Percentiles rank a stretch among this genome's conserved stretches.
Conservation (phyloP, 1,139 yeast species). For the Kodamaea sp. region DNA sequence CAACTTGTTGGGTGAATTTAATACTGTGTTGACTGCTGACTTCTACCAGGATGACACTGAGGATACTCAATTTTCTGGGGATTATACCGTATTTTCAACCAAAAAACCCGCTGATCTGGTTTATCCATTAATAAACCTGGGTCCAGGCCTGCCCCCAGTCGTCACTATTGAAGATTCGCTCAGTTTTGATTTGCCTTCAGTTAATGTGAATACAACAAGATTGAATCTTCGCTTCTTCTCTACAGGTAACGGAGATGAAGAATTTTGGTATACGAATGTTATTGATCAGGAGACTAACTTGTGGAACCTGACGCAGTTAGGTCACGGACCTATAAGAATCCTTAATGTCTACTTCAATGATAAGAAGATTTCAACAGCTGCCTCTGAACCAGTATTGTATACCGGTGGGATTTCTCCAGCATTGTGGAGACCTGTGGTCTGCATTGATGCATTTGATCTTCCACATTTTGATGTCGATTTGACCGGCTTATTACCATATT, state of each 20-base stretch:
- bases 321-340: conserved; percentile 66
- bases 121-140: conserved; percentile 26
- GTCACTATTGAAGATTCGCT: conserved; percentile 26
- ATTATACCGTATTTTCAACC: conserved; percentile 19
- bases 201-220: conserved; percentile 54
- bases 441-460: conserved; percentile 70
- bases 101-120: conserved; percentile 34
- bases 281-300: conserved; percentile 43
- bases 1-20: conserved; percentile 61
- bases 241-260: conserved; percentile 78
- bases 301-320: conserved; percentile 18
- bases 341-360: conserved; percentile 55
- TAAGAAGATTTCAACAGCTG: conserved; percentile 45
- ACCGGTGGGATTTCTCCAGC: conserved; percentile 82
- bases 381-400: conserved; percentile 62
- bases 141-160: conserved; percentile 1
- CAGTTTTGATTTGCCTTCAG: conserved; percentile 38
- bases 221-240: conserved; percentile 61
- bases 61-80: conserved; percentile 3
- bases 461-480: conserved; percentile 66
- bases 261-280: conserved; percentile 77
- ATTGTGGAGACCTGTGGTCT: conserved; percentile 78
- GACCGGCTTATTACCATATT: conserved; percentile 62
- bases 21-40: conserved; percentile 51
- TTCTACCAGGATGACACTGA: conserved; percentile 39